Conservation (phyloP, 768 basidiomycete species). For the Kwoniella sp. region DNA sequence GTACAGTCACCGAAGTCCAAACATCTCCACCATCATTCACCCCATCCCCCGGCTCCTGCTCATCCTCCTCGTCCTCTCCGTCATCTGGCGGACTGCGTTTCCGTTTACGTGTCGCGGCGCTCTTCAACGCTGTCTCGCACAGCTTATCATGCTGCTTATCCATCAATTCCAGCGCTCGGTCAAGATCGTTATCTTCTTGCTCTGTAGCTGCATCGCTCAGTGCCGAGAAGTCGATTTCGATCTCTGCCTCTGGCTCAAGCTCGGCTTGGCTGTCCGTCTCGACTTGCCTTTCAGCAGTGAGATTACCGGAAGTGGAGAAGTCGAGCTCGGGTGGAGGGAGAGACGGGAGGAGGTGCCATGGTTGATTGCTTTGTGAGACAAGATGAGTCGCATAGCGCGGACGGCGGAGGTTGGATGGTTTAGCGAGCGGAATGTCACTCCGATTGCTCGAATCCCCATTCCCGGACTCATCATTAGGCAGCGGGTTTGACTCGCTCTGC, state of each 20-base stretch:
- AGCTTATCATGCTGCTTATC: constrained; percentile 24
- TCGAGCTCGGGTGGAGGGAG: neutral
- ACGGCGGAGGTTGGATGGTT: neutral
- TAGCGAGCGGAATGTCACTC: neutral
- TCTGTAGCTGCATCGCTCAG: constrained; percentile 16
- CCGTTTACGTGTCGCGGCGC: neutral
- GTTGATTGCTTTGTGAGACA: constrained; percentile 1
- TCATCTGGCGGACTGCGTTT: too few relatives aligned
- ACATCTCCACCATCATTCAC: constrained; percentile 12
- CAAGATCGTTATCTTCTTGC: constrained; percentile 20
- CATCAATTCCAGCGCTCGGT: constrained; percentile 16
- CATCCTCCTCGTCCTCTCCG: neutral
- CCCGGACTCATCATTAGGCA: too few relatives aligned
- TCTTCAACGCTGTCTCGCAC: constrained; percentile 13
- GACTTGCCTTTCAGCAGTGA: too few relatives aligned
- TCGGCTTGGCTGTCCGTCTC: too few relatives aligned
- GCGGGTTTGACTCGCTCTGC: neutral
- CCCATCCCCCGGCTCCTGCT: constrained; percentile 2
- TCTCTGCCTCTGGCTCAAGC: constrained; percentile 6
- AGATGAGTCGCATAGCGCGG: neutral
- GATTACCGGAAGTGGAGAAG: too few relatives aligned
- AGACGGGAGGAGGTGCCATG: constrained; percentile 2
- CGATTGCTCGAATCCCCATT: neutral
- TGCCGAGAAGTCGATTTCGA: neutral
- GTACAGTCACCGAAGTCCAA: constrained; percentile 1